These are phyloP conservation scores for Nicotiana obtusifolia DNA, from an alignment of 257 asterid species.

Conservation along the genomic window DNA sequence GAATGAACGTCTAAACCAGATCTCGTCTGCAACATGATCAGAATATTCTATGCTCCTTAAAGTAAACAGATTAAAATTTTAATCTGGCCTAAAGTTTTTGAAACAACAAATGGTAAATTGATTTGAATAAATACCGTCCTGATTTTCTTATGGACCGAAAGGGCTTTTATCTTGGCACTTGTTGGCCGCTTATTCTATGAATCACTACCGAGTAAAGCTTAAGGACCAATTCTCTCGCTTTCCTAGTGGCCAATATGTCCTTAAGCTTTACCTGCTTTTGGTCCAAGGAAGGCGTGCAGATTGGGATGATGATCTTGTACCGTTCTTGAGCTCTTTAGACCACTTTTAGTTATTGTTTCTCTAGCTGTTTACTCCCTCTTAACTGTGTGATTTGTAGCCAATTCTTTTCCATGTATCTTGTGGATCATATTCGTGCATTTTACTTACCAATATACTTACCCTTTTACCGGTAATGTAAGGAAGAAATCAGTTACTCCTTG, in stretches of 20 bases:
- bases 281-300: neutral
- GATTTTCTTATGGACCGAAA: neutral
- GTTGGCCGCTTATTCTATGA: neutral
- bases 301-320: neutral
- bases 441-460: neutral
- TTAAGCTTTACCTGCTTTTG: neutral
- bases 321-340: neutral
- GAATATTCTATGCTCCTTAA: neutral
- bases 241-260: neutral
- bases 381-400: neutral
- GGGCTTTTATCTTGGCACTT: neutral
- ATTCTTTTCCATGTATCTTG: neutral
- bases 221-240: neutral
- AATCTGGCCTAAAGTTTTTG: neutral
- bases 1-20: neutral
- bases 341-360: neutral
- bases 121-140: neutral
- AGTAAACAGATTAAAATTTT: neutral
- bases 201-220: neutral
- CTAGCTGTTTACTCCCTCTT: neutral
- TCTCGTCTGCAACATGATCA: neutral
- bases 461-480: too few species aligned
- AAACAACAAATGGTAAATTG: neutral
- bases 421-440: neutral
- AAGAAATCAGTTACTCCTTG: neutral